Base-by-base conservation (phyloP, 345 rosid species). In the Corchorus olitorius region DNA sequence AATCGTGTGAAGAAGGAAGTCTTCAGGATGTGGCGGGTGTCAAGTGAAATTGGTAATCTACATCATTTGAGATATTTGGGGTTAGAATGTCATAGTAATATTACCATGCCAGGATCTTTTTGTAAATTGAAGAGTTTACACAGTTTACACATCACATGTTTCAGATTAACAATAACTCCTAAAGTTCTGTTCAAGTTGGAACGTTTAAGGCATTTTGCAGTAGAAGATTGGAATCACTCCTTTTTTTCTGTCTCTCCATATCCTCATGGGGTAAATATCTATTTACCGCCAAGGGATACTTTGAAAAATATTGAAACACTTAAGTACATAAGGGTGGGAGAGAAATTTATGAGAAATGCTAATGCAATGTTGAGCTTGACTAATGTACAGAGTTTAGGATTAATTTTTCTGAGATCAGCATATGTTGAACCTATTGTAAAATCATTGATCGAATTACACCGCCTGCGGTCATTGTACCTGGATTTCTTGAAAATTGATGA, bases 11-110 rank as follows among this genome's bases (percentile, higher is more conserved):
- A 2, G 0, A n/a, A 0, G 3, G 56, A 53, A 3, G 19, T 1
- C 0, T n/a, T n/a, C 2, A 4, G 2, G 1, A 16, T 2, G n/a
- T 53, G 56, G 56, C 6, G 4, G 16, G 19, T 53, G 19, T 16
- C 56, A 53, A 53, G 56, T 27, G 27, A 27, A 27, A 27, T 27
- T 27, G 27, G 27, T 27, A 27, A 27, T 27, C 27, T 27, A 27
- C 27, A 27, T 27, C 27, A 27, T 27, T 27, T 27, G 27, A 27
- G 27, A 27, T 27, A 27, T 27, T 27, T 53, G 20, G 6, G 17
- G 17, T 53, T 4, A 19, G 19, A 6, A 16, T 43, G 27, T 41
- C 0, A 0, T 1, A 1, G 27, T 6, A 0, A 0, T 0, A 65
- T 65, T 12, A 65, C 43, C 50, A 41, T 41, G 39, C 54, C 71